Percentiles rank a stretch among this genome's conserved stretches.
phyloP scores from a whole-genome alignment of 129 eudicot species.

The Flaveria robusta region DNA sequence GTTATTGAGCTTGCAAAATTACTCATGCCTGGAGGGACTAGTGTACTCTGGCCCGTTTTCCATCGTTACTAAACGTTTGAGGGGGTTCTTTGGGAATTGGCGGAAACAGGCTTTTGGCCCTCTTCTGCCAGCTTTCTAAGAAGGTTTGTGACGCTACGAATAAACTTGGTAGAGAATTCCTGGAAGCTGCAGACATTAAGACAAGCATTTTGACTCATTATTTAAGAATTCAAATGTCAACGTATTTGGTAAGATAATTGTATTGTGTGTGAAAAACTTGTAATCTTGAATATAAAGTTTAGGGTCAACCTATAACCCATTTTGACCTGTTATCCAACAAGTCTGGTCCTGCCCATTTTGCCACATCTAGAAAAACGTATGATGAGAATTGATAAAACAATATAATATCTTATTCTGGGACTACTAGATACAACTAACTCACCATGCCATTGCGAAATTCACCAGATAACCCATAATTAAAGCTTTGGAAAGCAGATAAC shows the following conservation, averaged over 20 bases:
- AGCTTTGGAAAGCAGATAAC: conserved; percentile 78
- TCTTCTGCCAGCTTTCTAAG: conserved; percentile 88
- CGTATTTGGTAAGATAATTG: too few relatives aligned
- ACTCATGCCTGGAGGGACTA: conserved; percentile 44
- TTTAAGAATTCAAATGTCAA: too few relatives aligned
- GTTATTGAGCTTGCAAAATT: conserved; percentile 14
- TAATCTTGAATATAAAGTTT: background rate
- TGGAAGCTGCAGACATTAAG: conserved; percentile 61
- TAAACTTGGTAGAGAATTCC: conserved; percentile 79
- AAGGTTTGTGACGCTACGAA: conserved; percentile 85
- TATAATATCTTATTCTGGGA: background rate
- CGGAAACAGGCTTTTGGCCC: conserved; percentile 59
- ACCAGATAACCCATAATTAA: conserved; percentile 83
- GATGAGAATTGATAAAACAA: background rate
- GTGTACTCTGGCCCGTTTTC: conserved; percentile 77
- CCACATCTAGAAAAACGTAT: background rate
- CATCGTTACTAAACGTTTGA: conserved; percentile 53
- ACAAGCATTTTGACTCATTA: conserved; percentile 12
- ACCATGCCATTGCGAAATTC: conserved; percentile 92
- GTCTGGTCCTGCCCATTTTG: background rate
- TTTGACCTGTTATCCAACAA: background rate
- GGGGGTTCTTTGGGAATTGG: conserved; percentile 49
- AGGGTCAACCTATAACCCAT: conserved; percentile 8
- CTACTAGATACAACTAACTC: conserved; percentile 39
- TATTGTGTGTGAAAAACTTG: background rate